Percentiles rank a stretch among this genome's conserved stretches.
Conservation (phyloP, 768 basidiomycete genomes). For the Tricholoma saponaceum region DNA sequence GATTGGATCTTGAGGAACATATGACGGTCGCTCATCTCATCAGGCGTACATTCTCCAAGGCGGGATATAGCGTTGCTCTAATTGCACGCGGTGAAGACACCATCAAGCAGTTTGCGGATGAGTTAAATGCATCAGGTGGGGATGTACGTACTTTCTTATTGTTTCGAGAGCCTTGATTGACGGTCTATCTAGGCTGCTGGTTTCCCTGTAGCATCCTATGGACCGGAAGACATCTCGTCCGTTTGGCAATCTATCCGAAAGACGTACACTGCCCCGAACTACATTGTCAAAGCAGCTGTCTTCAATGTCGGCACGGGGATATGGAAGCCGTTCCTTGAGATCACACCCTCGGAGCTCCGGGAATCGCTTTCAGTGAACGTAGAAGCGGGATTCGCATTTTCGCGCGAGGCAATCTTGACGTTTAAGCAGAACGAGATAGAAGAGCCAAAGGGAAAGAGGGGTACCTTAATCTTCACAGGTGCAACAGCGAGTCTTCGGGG, state of each 20-base stretch:
- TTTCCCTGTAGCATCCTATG: slow-evolving; percentile 52
- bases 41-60: slow-evolving; percentile 56
- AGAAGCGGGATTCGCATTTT: slow-evolving; percentile 59
- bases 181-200: slow-evolving; percentile 40
- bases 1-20: background rate
- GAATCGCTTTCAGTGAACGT: slow-evolving; percentile 48
- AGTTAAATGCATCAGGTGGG: slow-evolving; percentile 56
- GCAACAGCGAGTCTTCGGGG: slow-evolving; percentile 68
- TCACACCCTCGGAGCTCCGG: slow-evolving; percentile 55
- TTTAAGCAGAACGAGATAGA: slow-evolving; percentile 55
- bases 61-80: slow-evolving; percentile 65
- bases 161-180: background rate
- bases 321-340: slow-evolving; percentile 65
- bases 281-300: slow-evolving; percentile 54
- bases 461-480: slow-evolving; percentile 68
- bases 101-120: slow-evolving; percentile 48
- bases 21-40: slow-evolving; percentile 1
- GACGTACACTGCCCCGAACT: slow-evolving; percentile 43
- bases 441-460: slow-evolving; percentile 49
- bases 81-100: slow-evolving; percentile 53
- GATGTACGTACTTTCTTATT: slow-evolving; percentile 33
- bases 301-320: slow-evolving; percentile 58
- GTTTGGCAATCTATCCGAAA: slow-evolving; percentile 44
- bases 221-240: slow-evolving; percentile 45
- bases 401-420: slow-evolving; percentile 52